Evolutionary conservation across 768 basidiomycete species (phyloP), one percentile per base, ranked within the genome.

Genomic region (Rhizopogon roseolus): DNA sequence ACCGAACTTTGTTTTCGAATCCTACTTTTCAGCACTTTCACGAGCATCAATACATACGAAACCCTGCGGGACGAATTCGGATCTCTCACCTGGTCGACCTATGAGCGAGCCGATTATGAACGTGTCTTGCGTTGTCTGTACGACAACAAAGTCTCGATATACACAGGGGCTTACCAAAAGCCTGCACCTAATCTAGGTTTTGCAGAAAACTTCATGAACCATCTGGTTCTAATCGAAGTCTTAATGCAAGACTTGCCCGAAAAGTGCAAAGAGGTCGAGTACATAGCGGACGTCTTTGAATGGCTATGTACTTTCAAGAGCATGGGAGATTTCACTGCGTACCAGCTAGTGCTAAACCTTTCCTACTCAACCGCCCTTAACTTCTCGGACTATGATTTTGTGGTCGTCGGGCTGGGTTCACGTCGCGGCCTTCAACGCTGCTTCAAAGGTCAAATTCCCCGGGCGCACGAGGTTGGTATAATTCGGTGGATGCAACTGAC

Each of bases 281-380:
- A 82, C 55, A 60, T 88, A 60, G 80, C 75, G 19, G 85, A 92
- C 57, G 75, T 87, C 22, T 89, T 78, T 60, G 81, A 84, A 44
- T 77, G 73, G 53, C 59, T 90, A 25, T 68, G 73, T 25, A 73
- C 77, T 3, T 89, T 80, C 60, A 88, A 82, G 0, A 79, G 86
- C 58, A 81, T 90, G 79, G 89, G 84, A n/a, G 77, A 78, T 29
- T 92, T 92, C 66, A 82, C 78, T 36, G 76, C 84, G 0, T 88
- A 82, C 63, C 90, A 92, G 64, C 80, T 85, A 37, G 67, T 85
- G 46, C 66, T 85, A 46, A 79, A 78, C 54, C 70, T 86, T 22
- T 79, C 80, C 9, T 87, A 87, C 64, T 76, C 81, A 13, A 59
- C 68, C 4, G 64, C 82, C 29, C 64, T 88, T 53, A 77, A 83